These are phyloP conservation scores for Phylloporus sp. DNA, from an alignment of 768 basidiomycete genomes.

Conservation along the genomic window DNA sequence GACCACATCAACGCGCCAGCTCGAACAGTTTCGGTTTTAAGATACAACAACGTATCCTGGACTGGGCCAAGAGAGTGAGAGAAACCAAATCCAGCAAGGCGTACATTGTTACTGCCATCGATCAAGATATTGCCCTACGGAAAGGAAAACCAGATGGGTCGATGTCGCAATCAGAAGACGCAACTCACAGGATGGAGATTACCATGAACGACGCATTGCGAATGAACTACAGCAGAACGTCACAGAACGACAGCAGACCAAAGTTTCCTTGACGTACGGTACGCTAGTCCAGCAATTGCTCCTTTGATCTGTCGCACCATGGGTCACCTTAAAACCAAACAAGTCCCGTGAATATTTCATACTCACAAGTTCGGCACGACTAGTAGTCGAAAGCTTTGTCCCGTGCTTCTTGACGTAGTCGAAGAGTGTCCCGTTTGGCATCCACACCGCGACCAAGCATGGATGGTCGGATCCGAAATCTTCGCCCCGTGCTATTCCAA, in stretches of 20 bases:
- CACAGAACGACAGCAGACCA: background rate
- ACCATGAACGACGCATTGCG: background rate
- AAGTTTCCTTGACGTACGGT: background rate
- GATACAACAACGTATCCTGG: background rate
- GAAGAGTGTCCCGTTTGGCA: background rate
- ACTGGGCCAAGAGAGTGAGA: background rate
- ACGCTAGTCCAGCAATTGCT: background rate
- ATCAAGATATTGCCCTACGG: slow-evolving; percentile 3
- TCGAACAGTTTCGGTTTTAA: background rate
- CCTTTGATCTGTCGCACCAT: background rate
- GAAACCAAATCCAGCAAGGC: slow-evolving; percentile 6
- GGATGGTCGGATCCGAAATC: slow-evolving; percentile 2
- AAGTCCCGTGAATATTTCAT: background rate
- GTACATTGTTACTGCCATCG: background rate
- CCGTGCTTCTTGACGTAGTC: background rate
- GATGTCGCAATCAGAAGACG: background rate
- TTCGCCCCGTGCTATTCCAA: background rate
- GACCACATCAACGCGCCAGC: background rate
- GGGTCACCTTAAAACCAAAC: too few species aligned
- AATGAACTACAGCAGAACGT: slow-evolving; percentile 1
- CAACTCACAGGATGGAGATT: slow-evolving; percentile 6
- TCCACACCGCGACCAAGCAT: slow-evolving; percentile 8
- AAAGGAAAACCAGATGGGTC: background rate
- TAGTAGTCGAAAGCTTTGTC: background rate
- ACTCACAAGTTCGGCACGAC: slow-evolving; percentile 1